Base-by-base conservation (phyloP, 805 yeast species). In the Candida glaebosa region DNA sequence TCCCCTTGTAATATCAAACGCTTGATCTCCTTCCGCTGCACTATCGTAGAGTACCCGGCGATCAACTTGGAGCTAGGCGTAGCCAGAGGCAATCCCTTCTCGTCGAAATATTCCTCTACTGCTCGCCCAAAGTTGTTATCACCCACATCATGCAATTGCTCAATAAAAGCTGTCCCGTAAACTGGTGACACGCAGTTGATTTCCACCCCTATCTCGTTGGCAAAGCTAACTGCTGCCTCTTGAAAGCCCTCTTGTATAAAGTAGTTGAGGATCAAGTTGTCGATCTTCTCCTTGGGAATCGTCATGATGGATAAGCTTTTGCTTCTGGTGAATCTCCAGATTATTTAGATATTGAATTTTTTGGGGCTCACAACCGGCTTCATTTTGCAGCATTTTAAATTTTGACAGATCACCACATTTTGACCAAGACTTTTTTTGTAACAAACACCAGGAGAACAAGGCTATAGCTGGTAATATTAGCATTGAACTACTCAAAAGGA, bases 181-280 rank as follows among this genome's bases (percentile, higher is more conserved):
- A 22, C 16, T 8, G 44, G 37, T 12, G 35, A 7, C 5, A 33
- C n/a, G 24, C 22, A 34, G 7, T 26, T 25, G 10, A 46, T 41
- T 7, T 55, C 57, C 2, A 72, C 53, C 17, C 73, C 70, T 3
- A 78, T 60, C 49, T 85, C 93, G 40, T 67, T 65, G 3, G 87
- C 75, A 64, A 86, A 79, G 34, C 73, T 71, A 10, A 65, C 43
- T 1, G 87, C 84, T 0, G 95, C 81, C 10, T 79, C 73, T 44
- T 81, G 81, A 56, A 84, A 83, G 0, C 93, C 95, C 62, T 87
- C 90, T 39, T 79, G 78, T 10, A 88, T 77, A 46, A 88, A 75
- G 60, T 84, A 87, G 63, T 85, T 82, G 57, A 87, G 69, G 9
- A 88, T 72, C 43, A 87, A 57, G 37, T 67, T 66, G 61, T 75